Percentiles rank a stretch among this genome's conserved stretches.
phyloP scores from a whole-genome alignment of 176 grass and related monocot species.

The Bothriochloa decipiens region DNA sequence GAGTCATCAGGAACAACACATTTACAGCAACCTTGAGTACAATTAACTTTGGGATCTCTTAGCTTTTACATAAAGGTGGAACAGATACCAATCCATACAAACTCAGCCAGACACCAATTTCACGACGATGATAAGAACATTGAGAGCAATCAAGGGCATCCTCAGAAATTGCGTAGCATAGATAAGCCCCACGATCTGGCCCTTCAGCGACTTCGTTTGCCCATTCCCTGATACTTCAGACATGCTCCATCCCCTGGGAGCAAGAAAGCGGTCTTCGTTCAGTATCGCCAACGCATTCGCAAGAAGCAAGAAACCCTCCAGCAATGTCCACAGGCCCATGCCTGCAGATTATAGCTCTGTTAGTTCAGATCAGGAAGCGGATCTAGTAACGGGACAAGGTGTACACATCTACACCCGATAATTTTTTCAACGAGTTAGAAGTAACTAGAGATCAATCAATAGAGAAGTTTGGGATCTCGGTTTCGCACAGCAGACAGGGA shows the following conservation, averaged over 20 bases:
- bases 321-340: slow-evolving; percentile 78
- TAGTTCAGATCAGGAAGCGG: slow-evolving; percentile 4
- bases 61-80: slow-evolving; percentile 34
- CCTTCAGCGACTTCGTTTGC: slow-evolving; percentile 73
- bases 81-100: slow-evolving; percentile 24
- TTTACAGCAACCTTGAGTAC: slow-evolving; percentile 21
- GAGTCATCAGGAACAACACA: slow-evolving; percentile 15
- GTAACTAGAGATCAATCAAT: neutral
- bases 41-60: slow-evolving; percentile 17
- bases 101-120: slow-evolving; percentile 78
- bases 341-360: slow-evolving; percentile 40
- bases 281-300: slow-evolving; percentile 81
- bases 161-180: slow-evolving; percentile 73
- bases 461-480: neutral
- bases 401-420: neutral
- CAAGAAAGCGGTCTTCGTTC: slow-evolving; percentile 81
- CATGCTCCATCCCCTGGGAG: slow-evolving; percentile 83
- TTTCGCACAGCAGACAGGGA: neutral
- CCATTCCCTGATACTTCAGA: slow-evolving; percentile 74
- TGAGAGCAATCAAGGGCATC: slow-evolving; percentile 81
- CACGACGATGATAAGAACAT: slow-evolving; percentile 78
- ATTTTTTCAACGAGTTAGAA: neutral
- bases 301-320: slow-evolving; percentile 73
- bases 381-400: neutral
- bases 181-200: slow-evolving; percentile 81